Conservation (phyloP, 805 yeast genomes). For the Wickerhamiella hasegawae region DNA sequence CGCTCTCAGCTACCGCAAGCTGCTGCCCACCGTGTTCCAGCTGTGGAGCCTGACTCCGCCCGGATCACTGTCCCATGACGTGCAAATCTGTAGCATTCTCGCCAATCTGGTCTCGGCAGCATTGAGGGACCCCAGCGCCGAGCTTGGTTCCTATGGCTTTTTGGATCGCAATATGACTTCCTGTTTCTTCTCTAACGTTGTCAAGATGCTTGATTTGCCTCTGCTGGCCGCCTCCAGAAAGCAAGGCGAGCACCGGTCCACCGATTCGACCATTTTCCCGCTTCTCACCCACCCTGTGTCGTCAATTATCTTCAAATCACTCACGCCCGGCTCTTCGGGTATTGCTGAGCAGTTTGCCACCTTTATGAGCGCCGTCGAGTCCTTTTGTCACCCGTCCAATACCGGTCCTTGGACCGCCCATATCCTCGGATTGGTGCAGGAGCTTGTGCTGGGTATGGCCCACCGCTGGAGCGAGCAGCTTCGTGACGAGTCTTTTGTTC, state of each 20-base stretch:
- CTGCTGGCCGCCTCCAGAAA: no score
- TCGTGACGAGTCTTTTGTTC: slow-evolving; percentile 18
- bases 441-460: slow-evolving; percentile 28
- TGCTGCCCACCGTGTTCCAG: slow-evolving; percentile 52
- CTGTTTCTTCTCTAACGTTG: slow-evolving; percentile 33
- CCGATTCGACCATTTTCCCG: no score
- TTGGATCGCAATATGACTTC: slow-evolving; percentile 47
- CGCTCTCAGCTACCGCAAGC: slow-evolving; percentile 31
- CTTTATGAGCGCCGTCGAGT: slow-evolving; percentile 51
- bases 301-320: no score
- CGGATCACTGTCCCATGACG: no score
- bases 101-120: slow-evolving; percentile 37
- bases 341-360: slow-evolving; percentile 37
- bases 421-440: slow-evolving; percentile 48
- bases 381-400: slow-evolving; percentile 86
- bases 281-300: no score
- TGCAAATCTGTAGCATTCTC: slow-evolving; percentile 36
- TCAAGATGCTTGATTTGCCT: slow-evolving; percentile 28
- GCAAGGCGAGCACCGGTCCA: no score
- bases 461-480: slow-evolving; percentile 24
- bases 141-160: slow-evolving; percentile 42
- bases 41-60: no score
- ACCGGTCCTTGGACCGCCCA: slow-evolving; percentile 74
- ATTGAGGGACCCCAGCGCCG: slow-evolving; percentile 18
- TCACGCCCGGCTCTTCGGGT: slow-evolving; percentile 34